phyloP scores from a whole-genome alignment of 2,329 filamentous ascomycete species.

The Dothiorella sarmentorum region DNA sequence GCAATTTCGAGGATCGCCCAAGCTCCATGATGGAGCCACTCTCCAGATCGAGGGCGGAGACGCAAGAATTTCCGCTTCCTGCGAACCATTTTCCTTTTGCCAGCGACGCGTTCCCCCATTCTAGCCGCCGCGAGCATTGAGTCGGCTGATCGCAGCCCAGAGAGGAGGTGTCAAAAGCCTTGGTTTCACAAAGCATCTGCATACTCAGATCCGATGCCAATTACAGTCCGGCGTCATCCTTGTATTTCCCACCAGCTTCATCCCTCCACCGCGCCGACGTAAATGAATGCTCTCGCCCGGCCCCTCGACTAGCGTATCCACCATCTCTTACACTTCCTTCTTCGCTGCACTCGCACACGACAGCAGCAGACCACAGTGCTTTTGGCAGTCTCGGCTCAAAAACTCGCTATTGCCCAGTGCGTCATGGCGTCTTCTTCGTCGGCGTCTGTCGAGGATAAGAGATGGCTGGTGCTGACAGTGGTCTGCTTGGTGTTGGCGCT shows the following conservation, averaged over 20 bases:
- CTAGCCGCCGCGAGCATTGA: too few relatives aligned
- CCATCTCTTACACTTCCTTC: not conserved
- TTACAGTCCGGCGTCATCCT: too few relatives aligned
- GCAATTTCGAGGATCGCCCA: too few relatives aligned
- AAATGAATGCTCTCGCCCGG: not conserved
- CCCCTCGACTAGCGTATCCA: not conserved
- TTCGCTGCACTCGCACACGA: not conserved
- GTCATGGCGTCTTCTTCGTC: not conserved
- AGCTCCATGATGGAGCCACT: too few relatives aligned
- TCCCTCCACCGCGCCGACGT: not conserved
- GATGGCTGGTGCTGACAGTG: conserved; percentile 7
- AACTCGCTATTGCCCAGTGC: not conserved
- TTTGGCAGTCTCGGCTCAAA: not conserved
- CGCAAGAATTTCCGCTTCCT: too few relatives aligned
- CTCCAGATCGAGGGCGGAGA: too few relatives aligned
- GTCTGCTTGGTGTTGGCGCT: conserved; percentile 1
- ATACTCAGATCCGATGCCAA: too few relatives aligned
- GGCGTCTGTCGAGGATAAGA: not conserved
- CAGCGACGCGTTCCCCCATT: too few relatives aligned
- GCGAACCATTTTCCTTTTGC: too few relatives aligned
- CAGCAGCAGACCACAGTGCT: not conserved
- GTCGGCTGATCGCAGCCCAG: too few relatives aligned
- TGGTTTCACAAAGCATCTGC: too few relatives aligned
- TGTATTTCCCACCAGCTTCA: not conserved
- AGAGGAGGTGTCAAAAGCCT: too few relatives aligned